Evolutionary conservation across 2,329 filamentous ascomycete species (phyloP).

Genomic region (Diaporthe sp.): DNA sequence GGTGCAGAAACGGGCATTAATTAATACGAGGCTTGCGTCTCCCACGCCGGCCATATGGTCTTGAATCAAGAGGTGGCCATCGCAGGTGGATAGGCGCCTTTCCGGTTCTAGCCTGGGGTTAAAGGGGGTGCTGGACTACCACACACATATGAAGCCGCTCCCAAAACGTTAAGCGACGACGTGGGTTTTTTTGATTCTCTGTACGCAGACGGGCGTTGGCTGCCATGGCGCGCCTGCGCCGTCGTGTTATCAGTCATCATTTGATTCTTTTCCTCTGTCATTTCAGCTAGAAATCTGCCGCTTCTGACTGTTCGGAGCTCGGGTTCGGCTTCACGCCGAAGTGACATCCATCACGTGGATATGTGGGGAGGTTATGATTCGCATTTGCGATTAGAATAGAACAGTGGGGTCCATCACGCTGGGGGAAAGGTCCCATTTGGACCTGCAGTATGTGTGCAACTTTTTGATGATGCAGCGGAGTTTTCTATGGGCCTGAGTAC

Average conservation of each 20-base stretch:
- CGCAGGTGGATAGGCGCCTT: not conserved
- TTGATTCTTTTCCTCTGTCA: not conserved
- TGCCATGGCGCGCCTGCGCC: not conserved
- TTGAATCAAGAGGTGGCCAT: conserved; percentile 22
- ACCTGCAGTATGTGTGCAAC: not conserved
- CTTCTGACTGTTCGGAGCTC: not conserved
- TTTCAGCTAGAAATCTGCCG: not conserved
- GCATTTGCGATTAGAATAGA: conserved; percentile 7
- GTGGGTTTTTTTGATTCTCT: not conserved
- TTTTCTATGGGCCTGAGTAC: too few relatives aligned
- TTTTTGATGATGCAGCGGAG: not conserved
- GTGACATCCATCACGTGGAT: not conserved
- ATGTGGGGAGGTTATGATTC: conserved; percentile 2
- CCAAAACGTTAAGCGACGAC: not conserved
- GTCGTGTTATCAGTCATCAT: not conserved
- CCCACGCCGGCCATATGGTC: not conserved
- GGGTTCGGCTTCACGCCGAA: conserved; percentile 12
- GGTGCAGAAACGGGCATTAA: not conserved
- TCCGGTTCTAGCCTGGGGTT: not conserved
- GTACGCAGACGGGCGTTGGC: not conserved
- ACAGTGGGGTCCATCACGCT: not conserved
- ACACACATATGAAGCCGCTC: not conserved
- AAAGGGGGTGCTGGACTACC: not conserved
- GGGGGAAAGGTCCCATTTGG: not conserved
- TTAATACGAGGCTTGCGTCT: conserved; percentile 3